Conservation (phyloP, 257 asterid genomes). For the Solanum ossicruentum region DNA sequence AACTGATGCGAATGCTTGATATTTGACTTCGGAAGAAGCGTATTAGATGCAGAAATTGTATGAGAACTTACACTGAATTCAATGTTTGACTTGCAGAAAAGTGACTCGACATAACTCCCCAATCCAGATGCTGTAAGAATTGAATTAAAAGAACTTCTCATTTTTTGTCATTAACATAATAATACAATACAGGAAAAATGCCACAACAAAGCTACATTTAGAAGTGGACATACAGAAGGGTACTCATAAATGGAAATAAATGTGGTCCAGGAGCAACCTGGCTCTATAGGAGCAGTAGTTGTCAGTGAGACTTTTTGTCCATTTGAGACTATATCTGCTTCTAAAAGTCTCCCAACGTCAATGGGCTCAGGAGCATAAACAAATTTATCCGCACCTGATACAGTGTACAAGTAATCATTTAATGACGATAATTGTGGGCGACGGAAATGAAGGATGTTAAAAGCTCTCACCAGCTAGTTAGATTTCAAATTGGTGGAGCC, state of each 20-base stretch:
- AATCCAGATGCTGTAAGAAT: slow-evolving; percentile 27
- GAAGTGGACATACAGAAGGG: neutral
- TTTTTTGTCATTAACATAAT: neutral
- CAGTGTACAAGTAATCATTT: neutral
- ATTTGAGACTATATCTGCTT: slow-evolving; percentile 53
- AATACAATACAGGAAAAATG: neutral
- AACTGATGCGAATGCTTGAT: neutral
- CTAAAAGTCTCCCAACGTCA: slow-evolving; percentile 72
- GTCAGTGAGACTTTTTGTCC: slow-evolving; percentile 42
- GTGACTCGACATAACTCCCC: slow-evolving; percentile 64
- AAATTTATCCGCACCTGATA: slow-evolving; percentile 66
- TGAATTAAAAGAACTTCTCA: neutral
- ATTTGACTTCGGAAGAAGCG: neutral
- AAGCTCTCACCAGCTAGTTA: neutral
- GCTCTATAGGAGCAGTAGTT: slow-evolving; percentile 53
- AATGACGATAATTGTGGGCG: neutral
- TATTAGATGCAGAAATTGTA: neutral
- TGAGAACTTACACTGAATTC: slow-evolving; percentile 67
- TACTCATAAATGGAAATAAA: neutral
- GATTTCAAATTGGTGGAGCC: neutral
- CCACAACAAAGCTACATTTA: neutral
- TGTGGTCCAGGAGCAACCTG: slow-evolving; percentile 31
- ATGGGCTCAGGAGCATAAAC: slow-evolving; percentile 94
- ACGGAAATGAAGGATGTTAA: neutral
- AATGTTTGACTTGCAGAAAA: slow-evolving; percentile 49